Conservation (phyloP, 768 basidiomycete species). For the Rhizopogon vinicolor region DNA sequence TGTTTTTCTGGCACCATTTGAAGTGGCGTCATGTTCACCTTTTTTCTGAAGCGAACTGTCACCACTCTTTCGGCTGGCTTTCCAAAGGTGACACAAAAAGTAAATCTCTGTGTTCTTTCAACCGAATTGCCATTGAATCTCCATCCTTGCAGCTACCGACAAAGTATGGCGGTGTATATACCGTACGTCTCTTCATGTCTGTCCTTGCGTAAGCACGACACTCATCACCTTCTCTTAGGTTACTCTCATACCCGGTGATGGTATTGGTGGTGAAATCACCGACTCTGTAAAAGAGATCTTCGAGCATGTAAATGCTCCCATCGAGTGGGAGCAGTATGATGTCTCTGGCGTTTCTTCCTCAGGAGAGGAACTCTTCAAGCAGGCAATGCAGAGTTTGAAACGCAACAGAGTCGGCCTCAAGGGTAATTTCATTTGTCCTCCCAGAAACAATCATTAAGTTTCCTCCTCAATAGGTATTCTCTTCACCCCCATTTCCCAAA, state of each 20-base stretch:
- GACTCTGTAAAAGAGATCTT: slow-evolving; percentile 99
- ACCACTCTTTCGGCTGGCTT: slow-evolving; percentile 78
- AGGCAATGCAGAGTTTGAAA: slow-evolving; percentile 97
- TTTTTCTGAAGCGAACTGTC: slow-evolving; percentile 50
- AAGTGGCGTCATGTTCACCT: not conserved
- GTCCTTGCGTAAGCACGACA: slow-evolving; percentile 1
- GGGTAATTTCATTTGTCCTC: slow-evolving; percentile 44
- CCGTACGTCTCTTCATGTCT: slow-evolving; percentile 43
- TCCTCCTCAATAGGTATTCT: slow-evolving; percentile 69
- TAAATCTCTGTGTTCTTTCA: slow-evolving; percentile 29
- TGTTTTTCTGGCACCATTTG: slow-evolving; percentile 1
- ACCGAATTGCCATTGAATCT: slow-evolving; percentile 3
- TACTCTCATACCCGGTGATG: slow-evolving; percentile 96
- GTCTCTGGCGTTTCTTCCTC: slow-evolving; percentile 94
- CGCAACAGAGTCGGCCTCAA: slow-evolving; percentile 98
- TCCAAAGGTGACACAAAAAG: slow-evolving; percentile 69
- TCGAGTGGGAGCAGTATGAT: slow-evolving; percentile 98
- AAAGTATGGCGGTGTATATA: slow-evolving; percentile 92
- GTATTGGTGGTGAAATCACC: slow-evolving; percentile 95
- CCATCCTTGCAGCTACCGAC: slow-evolving; percentile 57
- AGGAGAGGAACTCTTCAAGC: slow-evolving; percentile 93
- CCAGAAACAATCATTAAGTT: not conserved
- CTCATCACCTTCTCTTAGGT: slow-evolving; percentile 49
- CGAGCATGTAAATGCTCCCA: slow-evolving; percentile 94
- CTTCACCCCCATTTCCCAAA: slow-evolving; percentile 95